Evolutionary conservation across 2,329 filamentous ascomycete genomes (phyloP).

Genomic region (Calycina herbarum): DNA sequence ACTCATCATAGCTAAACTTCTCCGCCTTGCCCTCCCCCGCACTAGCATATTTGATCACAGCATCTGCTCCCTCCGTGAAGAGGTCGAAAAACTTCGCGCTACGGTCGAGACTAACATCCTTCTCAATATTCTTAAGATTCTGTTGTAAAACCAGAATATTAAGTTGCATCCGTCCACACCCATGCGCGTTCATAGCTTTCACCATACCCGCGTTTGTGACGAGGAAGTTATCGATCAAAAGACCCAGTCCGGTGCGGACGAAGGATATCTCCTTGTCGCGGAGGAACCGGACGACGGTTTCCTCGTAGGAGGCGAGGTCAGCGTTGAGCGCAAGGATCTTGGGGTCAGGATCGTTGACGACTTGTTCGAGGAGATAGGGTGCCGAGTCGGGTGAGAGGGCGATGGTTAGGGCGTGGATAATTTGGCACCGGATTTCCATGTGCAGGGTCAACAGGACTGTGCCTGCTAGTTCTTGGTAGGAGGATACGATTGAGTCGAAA

Average conservation of each 20-base stretch:
- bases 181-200: conserved; percentile 79
- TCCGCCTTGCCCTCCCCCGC: conserved; percentile 45
- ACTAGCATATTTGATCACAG: conserved; percentile 63
- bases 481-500: conserved; percentile 84
- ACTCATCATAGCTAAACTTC: conserved; percentile 63
- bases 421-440: conserved; percentile 82
- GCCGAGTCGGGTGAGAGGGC: conserved; percentile 61
- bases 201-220: conserved; percentile 71
- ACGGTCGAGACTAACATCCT: conserved; percentile 61
- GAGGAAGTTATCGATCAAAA: conserved; percentile 77
- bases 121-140: conserved; percentile 90
- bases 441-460: conserved; percentile 84
- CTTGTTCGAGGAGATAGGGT: conserved; percentile 66
- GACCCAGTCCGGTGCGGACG: conserved; percentile 72
- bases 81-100: conserved; percentile 69
- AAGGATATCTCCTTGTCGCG: conserved; percentile 71
- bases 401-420: conserved; percentile 73
- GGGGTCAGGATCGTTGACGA: conserved; percentile 75
- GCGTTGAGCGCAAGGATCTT: conserved; percentile 80
- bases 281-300: conserved; percentile 73
- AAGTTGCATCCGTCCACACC: conserved; percentile 84
- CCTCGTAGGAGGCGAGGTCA: conserved; percentile 84
- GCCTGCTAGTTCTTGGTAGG: conserved; percentile 76
- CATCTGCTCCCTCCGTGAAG: conserved; percentile 65
- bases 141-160: conserved; percentile 96